A percentile compares a stretch with the other conserved stretches of the same genome.
These are phyloP conservation scores for Fusarium abutilonis DNA, from an alignment of 2,329 filamentous ascomycete genomes.

Conservation along the genomic window DNA sequence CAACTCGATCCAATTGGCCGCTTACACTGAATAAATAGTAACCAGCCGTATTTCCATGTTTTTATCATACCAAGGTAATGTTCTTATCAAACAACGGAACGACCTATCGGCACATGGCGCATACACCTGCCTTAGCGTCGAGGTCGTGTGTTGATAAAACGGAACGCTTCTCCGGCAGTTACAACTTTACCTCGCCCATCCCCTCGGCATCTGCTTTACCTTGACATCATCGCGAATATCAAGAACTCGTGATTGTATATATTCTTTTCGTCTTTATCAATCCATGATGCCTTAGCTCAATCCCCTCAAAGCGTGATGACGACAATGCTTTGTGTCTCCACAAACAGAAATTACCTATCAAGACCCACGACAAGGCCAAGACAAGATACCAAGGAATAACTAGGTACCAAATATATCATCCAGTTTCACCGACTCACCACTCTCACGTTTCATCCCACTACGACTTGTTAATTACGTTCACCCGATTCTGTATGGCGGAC, in stretches of 20 bases:
- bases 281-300: neutral
- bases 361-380: conserved; percentile 27
- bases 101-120: conserved; percentile 11
- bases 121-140: conserved; percentile 25
- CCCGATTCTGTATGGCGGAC: conserved; percentile 21
- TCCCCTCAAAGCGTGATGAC: conserved; percentile 10
- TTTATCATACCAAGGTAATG: neutral
- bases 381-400: conserved; percentile 20
- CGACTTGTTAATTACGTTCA: neutral
- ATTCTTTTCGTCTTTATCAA: neutral
- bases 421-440: conserved; percentile 2
- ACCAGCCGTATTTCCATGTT: too few relatives aligned
- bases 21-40: too few relatives aligned
- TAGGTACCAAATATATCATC: conserved; percentile 1
- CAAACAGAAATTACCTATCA: conserved; percentile 4
- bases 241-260: neutral
- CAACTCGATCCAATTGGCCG: neutral
- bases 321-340: neutral
- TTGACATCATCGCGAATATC: conserved; percentile 11
- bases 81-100: neutral
- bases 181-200: conserved; percentile 11
- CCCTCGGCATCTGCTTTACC: conserved; percentile 1
- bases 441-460: neutral
- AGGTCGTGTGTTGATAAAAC: conserved; percentile 14
- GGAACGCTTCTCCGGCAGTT: conserved; percentile 16